A percentile compares a stretch with the other conserved stretches of the same genome.
Evolutionary conservation across 129 eudicot genomes (phyloP).

Genomic region (Centella asiatica): DNA sequence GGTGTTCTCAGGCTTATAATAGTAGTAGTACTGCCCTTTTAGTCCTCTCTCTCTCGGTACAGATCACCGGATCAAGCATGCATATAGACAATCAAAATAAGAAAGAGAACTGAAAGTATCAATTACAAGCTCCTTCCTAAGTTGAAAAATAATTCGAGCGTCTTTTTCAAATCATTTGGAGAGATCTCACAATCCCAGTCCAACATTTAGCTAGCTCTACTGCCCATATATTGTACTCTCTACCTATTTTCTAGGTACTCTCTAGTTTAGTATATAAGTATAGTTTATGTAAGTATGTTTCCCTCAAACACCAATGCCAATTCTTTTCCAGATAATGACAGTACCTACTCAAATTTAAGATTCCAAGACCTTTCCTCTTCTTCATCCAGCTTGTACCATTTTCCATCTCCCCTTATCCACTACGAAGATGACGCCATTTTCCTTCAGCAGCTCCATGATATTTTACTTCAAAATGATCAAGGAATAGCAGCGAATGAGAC

Average conservation of each 20-base stretch:
- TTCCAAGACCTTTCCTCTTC: conserved; percentile 11
- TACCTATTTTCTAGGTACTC: background rate
- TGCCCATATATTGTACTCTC: background rate
- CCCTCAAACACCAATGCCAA: conserved; percentile 24
- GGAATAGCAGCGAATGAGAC: background rate
- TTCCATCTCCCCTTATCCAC: conserved; percentile 22
- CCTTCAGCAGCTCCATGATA: conserved; percentile 20
- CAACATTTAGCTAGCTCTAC: conserved; percentile 4
- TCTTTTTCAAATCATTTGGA: conserved; percentile 9
- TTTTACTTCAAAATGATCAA: conserved; percentile 11
- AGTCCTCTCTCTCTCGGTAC: background rate
- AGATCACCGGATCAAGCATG: background rate
- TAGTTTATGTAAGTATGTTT: conserved; percentile 22
- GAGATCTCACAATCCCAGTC: conserved; percentile 1
- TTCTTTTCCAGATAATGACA: conserved; percentile 21
- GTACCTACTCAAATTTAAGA: background rate
- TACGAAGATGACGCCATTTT: conserved; percentile 30
- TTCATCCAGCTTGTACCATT: conserved; percentile 17
- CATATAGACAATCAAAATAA: background rate
- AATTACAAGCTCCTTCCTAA: no score
- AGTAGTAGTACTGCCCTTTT: background rate
- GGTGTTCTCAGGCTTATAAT: conserved; percentile 14
- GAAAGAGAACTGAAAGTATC: conserved; percentile 6
- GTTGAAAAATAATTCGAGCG: no score
- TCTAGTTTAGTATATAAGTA: background rate